Base-by-base conservation (phyloP, 139 green algal species). In the Bryopsis sp. region DNA sequence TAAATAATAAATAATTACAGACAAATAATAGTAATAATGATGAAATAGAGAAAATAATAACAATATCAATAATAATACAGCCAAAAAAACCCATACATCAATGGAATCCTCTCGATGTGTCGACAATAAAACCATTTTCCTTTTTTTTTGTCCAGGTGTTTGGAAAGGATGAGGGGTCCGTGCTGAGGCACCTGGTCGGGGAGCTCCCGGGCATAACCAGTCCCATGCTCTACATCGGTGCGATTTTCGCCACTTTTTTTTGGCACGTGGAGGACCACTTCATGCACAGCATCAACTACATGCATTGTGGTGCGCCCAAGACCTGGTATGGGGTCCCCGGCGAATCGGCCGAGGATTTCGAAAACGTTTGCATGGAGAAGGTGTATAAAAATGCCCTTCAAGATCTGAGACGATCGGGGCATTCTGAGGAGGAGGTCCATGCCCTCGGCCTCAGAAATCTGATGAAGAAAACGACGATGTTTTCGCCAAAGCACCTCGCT, bases 261-360 rank as follows among this genome's bases (percentile, higher is more conserved):
- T 97, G 90, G 90, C 90, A 96, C 67, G 82, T 94, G n/a, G 90
- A 97, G 75, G 91, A 97, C 74, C 89, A 96, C 72, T 89, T 88
- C 77, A 76, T 95, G 34, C 62, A 82, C 72, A 79, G 68, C 26
- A 80, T 86, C 72, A 86, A 86, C 77, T 86, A 78, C 74, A 75
- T 89, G 63, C 91, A 97, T 77, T 59, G 82, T 47, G 91, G 91
- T 2, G 86, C 89, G 1, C 67, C 87, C 59, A 97, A 97, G 79
- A 89, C 83, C 2, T 94, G 91, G 91, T 90, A 84, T 28, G 83
- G 86, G 32, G 80, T 92, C 11, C 79, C 88, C 3, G 73, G 70
- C 3, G 59, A 5, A 3, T 32, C 77, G 35, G 88, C 87, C 2
- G 87, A 85, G 39, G 71, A 32, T 0, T 91, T 95, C 72, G 88